These are phyloP conservation scores for Candida schatavii DNA, from an alignment of 805 yeast genomes.

Conservation along the genomic window DNA sequence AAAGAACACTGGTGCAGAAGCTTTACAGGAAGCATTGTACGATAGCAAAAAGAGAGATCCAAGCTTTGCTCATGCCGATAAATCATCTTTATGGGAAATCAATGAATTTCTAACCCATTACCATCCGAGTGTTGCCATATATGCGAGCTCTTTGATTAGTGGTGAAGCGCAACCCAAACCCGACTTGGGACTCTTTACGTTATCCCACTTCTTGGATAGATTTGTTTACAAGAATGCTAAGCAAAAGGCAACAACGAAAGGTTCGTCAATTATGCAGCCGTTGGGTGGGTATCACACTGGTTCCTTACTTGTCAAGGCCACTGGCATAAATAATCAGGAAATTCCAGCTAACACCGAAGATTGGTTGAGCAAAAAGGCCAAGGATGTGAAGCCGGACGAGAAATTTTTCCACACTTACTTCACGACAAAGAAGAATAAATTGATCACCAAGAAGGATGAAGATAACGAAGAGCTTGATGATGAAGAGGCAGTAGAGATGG, in stretches of 20 bases:
- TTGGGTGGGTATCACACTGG: conserved; percentile 82
- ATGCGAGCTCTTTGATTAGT: conserved; percentile 63
- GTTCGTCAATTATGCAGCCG: conserved; percentile 97
- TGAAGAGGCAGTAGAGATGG: conserved; percentile 43
- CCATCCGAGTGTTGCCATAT: conserved; percentile 88
- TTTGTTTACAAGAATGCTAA: conserved; percentile 94
- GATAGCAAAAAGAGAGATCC: conserved; percentile 94
- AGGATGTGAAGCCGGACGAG: conserved; percentile 81
- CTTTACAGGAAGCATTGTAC: conserved; percentile 37
- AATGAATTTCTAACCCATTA: conserved; percentile 71
- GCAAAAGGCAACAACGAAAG: conserved; percentile 69
- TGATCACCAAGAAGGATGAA: conserved; percentile 21
- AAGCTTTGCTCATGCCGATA: conserved; percentile 79
- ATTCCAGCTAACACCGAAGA: conserved; percentile 80
- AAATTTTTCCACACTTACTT: conserved; percentile 85
- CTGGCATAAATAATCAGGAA: conserved; percentile 38
- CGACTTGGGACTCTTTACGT: conserved; percentile 82
- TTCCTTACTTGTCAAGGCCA: conserved; percentile 63
- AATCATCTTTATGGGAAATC: conserved; percentile 85
- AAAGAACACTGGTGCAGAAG: conserved; percentile 14
- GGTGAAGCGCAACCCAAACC: conserved; percentile 65
- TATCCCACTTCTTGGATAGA: conserved; percentile 89
- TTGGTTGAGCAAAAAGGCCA: conserved; percentile 68
- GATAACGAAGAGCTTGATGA: conserved; percentile 33
- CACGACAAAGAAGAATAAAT: conserved; percentile 50